These are phyloP conservation scores for Kalanchoe fedtschenkoi DNA, from an alignment of 164 flowering plant genomes.

Conservation along the genomic window DNA sequence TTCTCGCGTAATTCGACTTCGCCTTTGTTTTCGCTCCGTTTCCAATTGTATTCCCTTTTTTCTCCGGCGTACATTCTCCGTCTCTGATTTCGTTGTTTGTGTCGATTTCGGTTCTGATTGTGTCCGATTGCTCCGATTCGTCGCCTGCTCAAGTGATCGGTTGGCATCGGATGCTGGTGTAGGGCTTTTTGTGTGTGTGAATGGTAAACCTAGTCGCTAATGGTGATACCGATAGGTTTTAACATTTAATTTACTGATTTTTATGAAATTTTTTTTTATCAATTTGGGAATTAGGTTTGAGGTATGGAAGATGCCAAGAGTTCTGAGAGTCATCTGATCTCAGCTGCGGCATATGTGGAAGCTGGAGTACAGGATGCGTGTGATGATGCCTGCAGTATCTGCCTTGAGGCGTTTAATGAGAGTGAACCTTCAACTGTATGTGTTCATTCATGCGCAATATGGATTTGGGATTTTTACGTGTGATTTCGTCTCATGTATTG, in stretches of 20 bases:
- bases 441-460: neutral
- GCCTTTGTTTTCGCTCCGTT: neutral
- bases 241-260: neutral
- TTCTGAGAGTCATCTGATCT: conserved; percentile 51
- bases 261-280: neutral
- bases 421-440: conserved; percentile 80
- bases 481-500: no score
- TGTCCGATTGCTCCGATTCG: no score
- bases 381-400: conserved; percentile 97
- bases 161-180: no score
- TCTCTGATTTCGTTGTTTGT: no score
- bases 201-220: no score
- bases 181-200: no score
- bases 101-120: no score
- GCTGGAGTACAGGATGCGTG: conserved; percentile 96
- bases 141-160: no score
- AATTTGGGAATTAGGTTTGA: conserved; percentile 14
- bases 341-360: conserved; percentile 93
- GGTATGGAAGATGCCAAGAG: conserved; percentile 43
- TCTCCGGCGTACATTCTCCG: neutral
- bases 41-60: neutral
- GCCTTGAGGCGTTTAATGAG: conserved; percentile 78
- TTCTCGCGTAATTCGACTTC: neutral
- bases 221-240: neutral
- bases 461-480: neutral